These are phyloP conservation scores for Potentilla sterilis DNA, from an alignment of 306 rosid species.

Conservation along the genomic window DNA sequence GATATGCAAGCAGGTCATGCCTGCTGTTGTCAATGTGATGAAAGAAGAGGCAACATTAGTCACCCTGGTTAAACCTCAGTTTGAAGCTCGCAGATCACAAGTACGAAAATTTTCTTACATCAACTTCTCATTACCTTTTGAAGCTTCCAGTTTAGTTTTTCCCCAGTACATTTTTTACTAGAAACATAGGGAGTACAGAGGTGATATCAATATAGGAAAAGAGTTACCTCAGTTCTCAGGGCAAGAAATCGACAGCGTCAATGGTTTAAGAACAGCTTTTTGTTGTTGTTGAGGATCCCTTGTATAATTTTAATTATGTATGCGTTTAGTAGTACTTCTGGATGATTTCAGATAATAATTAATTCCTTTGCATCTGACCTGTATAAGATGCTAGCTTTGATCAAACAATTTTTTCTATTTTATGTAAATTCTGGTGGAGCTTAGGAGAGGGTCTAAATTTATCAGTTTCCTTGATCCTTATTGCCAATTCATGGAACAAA, in stretches of 20 bases:
- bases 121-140: conserved; percentile 4
- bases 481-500: not conserved
- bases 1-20: conserved; percentile 70
- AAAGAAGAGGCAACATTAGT: conserved; percentile 75
- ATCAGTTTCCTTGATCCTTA: not conserved
- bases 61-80: conserved; percentile 89
- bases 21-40: conserved; percentile 80
- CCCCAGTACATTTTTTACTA: not conserved
- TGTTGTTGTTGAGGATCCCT: not conserved
- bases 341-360: not conserved
- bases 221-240: not conserved
- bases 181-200: not conserved
- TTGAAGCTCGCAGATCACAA: conserved; percentile 89
- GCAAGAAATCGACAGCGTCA: not conserved
- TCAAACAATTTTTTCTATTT: not conserved
- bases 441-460: not conserved
- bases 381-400: not conserved
- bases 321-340: not conserved
- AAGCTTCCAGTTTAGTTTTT: not conserved
- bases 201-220: not conserved
- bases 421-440: not conserved
- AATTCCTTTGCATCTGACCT: not conserved
- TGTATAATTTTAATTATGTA: not conserved
- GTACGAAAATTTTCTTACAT: conserved; percentile 40
- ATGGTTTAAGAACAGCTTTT: not conserved